Evolutionary conservation across 2,329 filamentous ascomycete species (phyloP), one percentile per base, ranked within the genome.

Genomic region (Ilyonectria sp.): DNA sequence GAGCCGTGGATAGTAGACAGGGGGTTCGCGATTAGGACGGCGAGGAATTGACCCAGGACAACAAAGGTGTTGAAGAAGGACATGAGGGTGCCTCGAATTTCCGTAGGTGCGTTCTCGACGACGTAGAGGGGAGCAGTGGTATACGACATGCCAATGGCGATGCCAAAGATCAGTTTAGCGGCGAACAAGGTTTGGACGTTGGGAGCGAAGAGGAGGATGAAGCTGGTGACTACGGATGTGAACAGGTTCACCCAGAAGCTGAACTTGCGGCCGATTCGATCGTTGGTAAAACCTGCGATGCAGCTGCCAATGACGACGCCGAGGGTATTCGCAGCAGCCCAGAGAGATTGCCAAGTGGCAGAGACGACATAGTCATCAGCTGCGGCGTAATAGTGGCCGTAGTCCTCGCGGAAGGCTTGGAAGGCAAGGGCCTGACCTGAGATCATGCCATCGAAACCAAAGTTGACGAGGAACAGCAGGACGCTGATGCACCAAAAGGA

Each of bases 401-500:
- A 47, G 5, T 47, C 44, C 44, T 47, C 21, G 6, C 44, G 44
- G 44, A 47, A 47, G 3, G 2, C 3, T n/a, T 19, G 3, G 44
- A 47, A 47, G 44, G 44, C 44, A 23, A 47, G 44, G 44, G 44
- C 44, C 5, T 47, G 44, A 5, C 44, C 44, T 2, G 44, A n/a
- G 44, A 47, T 47, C 17, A 47, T 47, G 44, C 3, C 17, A 23
- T 47, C 44, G 44, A 47, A 47, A 5, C 44, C 44, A 23, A 47
- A 47, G 44, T 47, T 47, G 44, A 47, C 44, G 44, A 47, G 44
- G 17, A 47, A 23, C 44, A 47, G 44, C 8, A 47, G 44, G 44
- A 23, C 44, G 44, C 17, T 47, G 44, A 47, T n/a, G 44, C 3
- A 47, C 44, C 44, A 47, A n/a, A 47, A 19, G 44, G 44, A 47